Conservation (phyloP, 768 basidiomycete species). For the Mycena maculata region DNA sequence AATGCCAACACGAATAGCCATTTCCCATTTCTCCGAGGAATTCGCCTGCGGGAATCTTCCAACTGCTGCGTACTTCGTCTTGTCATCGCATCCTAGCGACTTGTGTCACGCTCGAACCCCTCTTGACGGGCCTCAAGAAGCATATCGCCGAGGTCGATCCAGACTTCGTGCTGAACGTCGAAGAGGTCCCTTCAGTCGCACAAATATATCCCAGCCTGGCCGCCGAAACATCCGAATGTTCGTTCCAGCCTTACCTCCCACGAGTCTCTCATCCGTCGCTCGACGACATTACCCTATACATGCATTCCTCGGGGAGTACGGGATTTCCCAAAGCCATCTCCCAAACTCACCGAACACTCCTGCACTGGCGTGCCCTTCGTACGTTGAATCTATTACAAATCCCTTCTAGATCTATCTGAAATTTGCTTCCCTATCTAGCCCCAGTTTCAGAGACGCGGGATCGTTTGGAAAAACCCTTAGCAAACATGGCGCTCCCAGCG, state of each 20-base stretch:
- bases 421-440: conserved; percentile 3
- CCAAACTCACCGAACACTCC: conserved; percentile 43
- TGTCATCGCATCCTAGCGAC: conserved; percentile 52
- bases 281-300: conserved; percentile 46
- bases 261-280: conserved; percentile 24
- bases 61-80: conserved; percentile 50
- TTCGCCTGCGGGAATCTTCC: conserved; percentile 48
- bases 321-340: conserved; percentile 58
- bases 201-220: conserved; percentile 57
- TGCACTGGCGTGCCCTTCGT: conserved; percentile 53
- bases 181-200: conserved; percentile 47
- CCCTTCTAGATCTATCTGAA: not conserved
- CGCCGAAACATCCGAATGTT: conserved; percentile 40
- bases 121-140: conserved; percentile 44
- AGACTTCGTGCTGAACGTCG: conserved; percentile 38
- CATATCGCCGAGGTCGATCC: conserved; percentile 38
- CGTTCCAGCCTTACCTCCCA: conserved; percentile 44
- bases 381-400: conserved; percentile 25
- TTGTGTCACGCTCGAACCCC: conserved; percentile 35
- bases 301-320: conserved; percentile 64
- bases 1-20: conserved; percentile 41
- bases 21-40: conserved; percentile 55
- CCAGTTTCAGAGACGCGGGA: conserved; percentile 31
- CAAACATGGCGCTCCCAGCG: conserved; percentile 40
- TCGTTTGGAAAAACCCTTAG: conserved; percentile 25